These are phyloP conservation scores for Fraxinus cuspidata DNA, from an alignment of 257 asterid species.

Conservation along the genomic window DNA sequence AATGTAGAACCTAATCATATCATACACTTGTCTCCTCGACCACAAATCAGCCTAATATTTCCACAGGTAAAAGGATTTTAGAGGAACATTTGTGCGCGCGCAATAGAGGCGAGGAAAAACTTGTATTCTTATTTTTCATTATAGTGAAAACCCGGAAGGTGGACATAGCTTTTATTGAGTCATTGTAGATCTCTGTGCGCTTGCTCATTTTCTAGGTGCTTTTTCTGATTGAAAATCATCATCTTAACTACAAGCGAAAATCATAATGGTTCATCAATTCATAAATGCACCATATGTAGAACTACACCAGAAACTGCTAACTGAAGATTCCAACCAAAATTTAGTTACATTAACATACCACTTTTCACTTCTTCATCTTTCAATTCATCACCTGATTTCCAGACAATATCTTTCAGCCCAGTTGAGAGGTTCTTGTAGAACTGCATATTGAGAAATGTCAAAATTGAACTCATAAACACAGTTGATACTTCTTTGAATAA, in stretches of 20 bases:
- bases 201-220: too few species aligned
- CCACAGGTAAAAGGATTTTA: too few species aligned
- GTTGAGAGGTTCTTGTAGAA: constrained; percentile 82
- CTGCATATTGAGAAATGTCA: constrained; percentile 40
- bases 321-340: neutral
- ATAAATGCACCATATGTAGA: neutral
- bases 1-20: too few species aligned
- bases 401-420: constrained; percentile 89
- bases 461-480: neutral
- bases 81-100: too few species aligned
- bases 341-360: constrained; percentile 32
- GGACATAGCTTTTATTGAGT: too few species aligned
- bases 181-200: too few species aligned
- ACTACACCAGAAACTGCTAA: neutral
- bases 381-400: constrained; percentile 68
- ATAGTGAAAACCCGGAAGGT: too few species aligned
- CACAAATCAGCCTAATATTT: too few species aligned
- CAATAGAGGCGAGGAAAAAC: too few species aligned
- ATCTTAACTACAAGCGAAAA: neutral
- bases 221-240: neutral
- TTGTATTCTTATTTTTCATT: too few species aligned
- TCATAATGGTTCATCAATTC: neutral
- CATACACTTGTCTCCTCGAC: too few species aligned
- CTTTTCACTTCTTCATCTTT: constrained; percentile 39
- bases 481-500: neutral